These are phyloP conservation scores for Aspergillaceae sp. DNA, from an alignment of 2,329 filamentous ascomycete genomes.

Conservation along the genomic window DNA sequence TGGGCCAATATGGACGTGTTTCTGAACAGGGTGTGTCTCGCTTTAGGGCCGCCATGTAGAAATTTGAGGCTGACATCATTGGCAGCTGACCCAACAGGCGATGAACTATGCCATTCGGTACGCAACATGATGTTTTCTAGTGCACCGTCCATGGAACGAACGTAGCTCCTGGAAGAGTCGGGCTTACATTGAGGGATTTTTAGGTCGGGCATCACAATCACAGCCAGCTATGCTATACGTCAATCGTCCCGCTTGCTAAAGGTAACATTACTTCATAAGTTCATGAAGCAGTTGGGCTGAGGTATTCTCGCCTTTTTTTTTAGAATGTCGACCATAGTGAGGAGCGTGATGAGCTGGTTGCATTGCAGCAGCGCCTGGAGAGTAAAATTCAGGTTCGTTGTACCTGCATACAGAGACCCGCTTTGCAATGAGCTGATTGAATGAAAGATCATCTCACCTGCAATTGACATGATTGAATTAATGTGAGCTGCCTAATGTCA, in stretches of 20 bases:
- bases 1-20: constrained; percentile 60
- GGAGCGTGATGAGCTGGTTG: constrained; percentile 61
- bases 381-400: constrained; percentile 68
- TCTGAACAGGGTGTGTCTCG: constrained; percentile 47
- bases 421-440: constrained; percentile 2
- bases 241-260: constrained; percentile 73
- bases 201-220: constrained; percentile 72
- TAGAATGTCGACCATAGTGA: constrained; percentile 59
- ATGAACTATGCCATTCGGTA: constrained; percentile 82
- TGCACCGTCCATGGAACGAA: too few species aligned
- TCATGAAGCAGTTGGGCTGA: not conserved
- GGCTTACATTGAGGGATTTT: constrained; percentile 4
- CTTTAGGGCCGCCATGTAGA: constrained; percentile 1
- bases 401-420: not conserved
- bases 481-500: constrained; percentile 47
- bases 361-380: constrained; percentile 65
- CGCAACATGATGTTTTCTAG: not conserved
- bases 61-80: constrained; percentile 14
- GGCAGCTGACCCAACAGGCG: constrained; percentile 62
- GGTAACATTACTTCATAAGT: constrained; percentile 24
- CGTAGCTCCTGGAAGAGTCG: not conserved
- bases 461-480: constrained; percentile 85
- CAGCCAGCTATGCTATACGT: constrained; percentile 72
- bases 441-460: constrained; percentile 69
- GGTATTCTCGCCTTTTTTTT: too few species aligned